phyloP scores from a whole-genome alignment of 208 protist genomes.

The Acanthamoeba castellanii region DNA sequence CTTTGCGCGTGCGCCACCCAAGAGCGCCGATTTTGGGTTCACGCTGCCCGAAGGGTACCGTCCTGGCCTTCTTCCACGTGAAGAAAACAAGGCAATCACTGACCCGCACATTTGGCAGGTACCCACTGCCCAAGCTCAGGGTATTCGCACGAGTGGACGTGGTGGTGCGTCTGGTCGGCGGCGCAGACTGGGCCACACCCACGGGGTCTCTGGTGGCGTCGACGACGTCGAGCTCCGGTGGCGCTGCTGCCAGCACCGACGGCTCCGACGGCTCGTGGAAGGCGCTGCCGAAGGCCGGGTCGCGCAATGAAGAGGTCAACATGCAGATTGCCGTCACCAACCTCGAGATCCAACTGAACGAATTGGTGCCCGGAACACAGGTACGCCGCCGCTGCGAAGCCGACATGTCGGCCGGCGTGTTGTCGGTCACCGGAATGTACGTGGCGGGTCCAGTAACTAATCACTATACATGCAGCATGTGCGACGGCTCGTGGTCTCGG shows the following conservation, averaged over 20 bases:
- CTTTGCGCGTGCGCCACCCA: background rate
- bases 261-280: background rate
- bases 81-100: background rate
- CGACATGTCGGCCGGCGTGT: background rate
- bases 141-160: conserved; percentile 19
- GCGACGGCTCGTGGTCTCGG: conserved; percentile 29
- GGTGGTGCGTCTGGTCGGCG: background rate
- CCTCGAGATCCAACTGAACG: conserved; percentile 39
- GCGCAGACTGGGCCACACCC: conserved; percentile 27
- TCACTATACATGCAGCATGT: background rate
- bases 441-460: background rate
- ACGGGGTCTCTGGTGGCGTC: background rate
- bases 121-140: conserved; percentile 13
- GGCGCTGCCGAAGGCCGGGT: background rate
- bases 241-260: background rate
- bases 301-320: conserved; percentile 53
- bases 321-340: conserved; percentile 10
- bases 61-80: background rate
- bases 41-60: background rate
- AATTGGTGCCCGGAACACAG: background rate
- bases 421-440: background rate
- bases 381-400: background rate
- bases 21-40: conserved; percentile 6
- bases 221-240: background rate
- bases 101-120: background rate